phyloP scores from a whole-genome alignment of 2,329 filamentous ascomycete genomes.

The Stenocarpella maydis region DNA sequence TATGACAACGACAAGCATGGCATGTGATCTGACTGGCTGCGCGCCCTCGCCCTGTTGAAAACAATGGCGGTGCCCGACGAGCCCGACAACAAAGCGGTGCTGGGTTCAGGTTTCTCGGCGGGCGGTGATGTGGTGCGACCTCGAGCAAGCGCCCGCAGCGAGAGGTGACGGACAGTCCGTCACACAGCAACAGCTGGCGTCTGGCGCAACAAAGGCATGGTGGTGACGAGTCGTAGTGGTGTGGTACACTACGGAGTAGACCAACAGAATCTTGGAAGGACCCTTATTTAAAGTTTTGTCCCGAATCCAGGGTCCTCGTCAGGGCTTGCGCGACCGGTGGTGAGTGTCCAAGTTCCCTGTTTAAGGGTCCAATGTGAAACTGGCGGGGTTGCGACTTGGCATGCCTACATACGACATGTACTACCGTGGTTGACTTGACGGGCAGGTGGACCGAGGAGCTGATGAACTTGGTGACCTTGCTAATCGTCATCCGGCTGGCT shows the following conservation, averaged over 20 bases:
- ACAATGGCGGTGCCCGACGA: constrained; percentile 16
- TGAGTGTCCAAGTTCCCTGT: constrained; percentile 1
- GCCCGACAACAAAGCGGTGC: neutral
- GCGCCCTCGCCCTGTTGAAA: neutral
- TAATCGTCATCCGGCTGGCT: neutral
- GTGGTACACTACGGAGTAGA: neutral
- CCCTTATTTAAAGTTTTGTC: constrained; percentile 9
- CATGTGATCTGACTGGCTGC: constrained; percentile 10
- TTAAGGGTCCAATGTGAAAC: constrained; percentile 14
- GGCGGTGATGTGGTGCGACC: constrained; percentile 5
- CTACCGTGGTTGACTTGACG: too few species aligned
- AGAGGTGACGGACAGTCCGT: neutral
- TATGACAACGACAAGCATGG: constrained; percentile 1
- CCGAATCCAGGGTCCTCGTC: constrained; percentile 26
- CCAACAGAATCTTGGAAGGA: constrained; percentile 7
- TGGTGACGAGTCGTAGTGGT: neutral
- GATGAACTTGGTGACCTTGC: neutral
- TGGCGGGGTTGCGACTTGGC: constrained; percentile 18
- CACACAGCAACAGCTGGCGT: neutral
- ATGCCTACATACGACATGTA: too few species aligned
- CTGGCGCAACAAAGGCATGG: neutral
- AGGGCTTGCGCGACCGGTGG: neutral
- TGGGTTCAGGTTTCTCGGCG: neutral
- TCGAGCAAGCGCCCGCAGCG: neutral
- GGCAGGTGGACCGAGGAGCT: neutral